phyloP scores from a whole-genome alignment of 768 basidiomycete genomes.

The Mycena capillaripes region DNA sequence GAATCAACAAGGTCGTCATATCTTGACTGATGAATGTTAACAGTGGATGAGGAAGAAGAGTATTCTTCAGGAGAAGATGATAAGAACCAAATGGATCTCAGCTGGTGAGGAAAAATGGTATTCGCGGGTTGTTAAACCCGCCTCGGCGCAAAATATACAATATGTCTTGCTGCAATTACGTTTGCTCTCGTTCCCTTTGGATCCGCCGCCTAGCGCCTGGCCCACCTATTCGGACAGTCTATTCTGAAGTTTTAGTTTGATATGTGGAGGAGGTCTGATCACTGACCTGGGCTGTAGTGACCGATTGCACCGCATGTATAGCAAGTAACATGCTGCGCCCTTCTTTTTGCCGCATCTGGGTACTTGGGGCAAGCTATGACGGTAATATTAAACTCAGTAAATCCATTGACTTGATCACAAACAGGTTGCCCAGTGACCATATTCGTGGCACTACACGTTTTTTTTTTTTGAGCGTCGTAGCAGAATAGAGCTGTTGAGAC shows the following conservation, averaged over 20 bases:
- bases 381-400: slow-evolving; percentile 15
- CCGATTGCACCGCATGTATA: slow-evolving; percentile 1
- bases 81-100: too few relatives aligned
- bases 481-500: slow-evolving; percentile 7
- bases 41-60: too few relatives aligned
- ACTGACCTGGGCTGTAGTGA: slow-evolving; percentile 11
- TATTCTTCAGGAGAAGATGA: too few relatives aligned
- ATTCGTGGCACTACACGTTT: slow-evolving; percentile 8
- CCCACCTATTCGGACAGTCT: slow-evolving; percentile 1
- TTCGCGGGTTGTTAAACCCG: slow-evolving; percentile 1
- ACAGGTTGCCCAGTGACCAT: slow-evolving; percentile 16
- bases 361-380: slow-evolving; percentile 3
- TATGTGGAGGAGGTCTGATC: slow-evolving; percentile 10
- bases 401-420: not conserved
- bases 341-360: not conserved
- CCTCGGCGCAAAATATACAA: slow-evolving; percentile 9
- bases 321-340: not conserved
- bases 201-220: not conserved
- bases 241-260: not conserved
- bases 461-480: slow-evolving; percentile 5
- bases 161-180: not conserved
- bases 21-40: too few relatives aligned
- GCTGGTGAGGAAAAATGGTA: too few relatives aligned
- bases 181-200: not conserved
- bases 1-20: too few relatives aligned